phyloP scores from a whole-genome alignment of 2,329 filamentous ascomycete genomes.

The Epichloe scottii region DNA sequence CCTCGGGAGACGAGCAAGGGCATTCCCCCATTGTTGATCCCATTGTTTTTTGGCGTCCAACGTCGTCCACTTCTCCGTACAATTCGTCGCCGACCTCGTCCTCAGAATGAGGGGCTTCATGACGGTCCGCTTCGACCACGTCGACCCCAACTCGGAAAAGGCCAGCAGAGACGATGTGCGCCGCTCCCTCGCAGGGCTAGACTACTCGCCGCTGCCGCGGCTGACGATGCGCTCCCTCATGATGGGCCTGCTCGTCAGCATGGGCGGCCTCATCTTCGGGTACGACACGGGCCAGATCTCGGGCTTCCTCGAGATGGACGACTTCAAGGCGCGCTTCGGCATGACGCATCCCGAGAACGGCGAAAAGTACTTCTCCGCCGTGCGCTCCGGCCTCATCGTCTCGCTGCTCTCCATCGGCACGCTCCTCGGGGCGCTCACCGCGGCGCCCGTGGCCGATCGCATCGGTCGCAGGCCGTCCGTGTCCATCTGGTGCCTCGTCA shows the following conservation, averaged over 20 bases:
- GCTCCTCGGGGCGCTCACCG: slow-evolving; percentile 44
- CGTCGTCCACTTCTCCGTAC: too few species aligned
- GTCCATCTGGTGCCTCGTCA: slow-evolving; percentile 45
- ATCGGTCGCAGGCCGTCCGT: slow-evolving; percentile 53
- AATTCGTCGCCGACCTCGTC: too few species aligned
- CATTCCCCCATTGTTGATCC: too few species aligned
- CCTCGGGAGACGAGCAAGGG: too few species aligned
- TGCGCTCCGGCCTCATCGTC: slow-evolving; percentile 46
- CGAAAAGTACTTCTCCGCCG: slow-evolving; percentile 33
- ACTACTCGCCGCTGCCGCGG: slow-evolving; percentile 32
- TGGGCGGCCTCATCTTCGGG: slow-evolving; percentile 32
- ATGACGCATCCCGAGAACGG: slow-evolving; percentile 23
- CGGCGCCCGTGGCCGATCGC: slow-evolving; percentile 51
- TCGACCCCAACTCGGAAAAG: slow-evolving; percentile 28
- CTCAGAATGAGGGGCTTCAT: slow-evolving; percentile 11
- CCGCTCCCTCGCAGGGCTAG: slow-evolving; percentile 24
- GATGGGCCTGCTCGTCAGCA: slow-evolving; percentile 29
- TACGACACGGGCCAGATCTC: slow-evolving; percentile 42
- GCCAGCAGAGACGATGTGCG: slow-evolving; percentile 16
- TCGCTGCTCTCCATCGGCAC: slow-evolving; percentile 47
- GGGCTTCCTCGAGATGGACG: slow-evolving; percentile 45
- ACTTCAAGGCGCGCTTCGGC: slow-evolving; percentile 41
- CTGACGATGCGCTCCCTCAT: slow-evolving; percentile 24
- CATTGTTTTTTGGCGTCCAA: too few species aligned
- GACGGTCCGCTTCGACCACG: slow-evolving; percentile 29